Evolutionary conservation across 2,329 filamentous ascomycete species (phyloP).

Genomic region (Beauveria caledonica): DNA sequence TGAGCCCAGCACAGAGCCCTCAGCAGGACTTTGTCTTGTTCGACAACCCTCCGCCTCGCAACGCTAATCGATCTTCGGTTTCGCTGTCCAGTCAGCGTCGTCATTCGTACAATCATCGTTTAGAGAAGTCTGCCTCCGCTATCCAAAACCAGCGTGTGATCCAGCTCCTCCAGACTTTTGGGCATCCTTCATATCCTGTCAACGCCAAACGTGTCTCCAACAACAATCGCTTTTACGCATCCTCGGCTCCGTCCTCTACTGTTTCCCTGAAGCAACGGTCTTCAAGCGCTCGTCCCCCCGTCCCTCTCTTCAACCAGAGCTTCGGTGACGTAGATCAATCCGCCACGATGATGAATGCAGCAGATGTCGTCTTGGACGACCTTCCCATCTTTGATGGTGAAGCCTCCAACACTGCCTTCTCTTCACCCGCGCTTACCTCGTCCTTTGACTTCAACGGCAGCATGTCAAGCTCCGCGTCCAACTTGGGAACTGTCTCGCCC

Average conservation of each 20-base stretch:
- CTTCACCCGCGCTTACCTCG: slow-evolving; percentile 42
- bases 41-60: slow-evolving; percentile 40
- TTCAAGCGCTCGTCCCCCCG: slow-evolving; percentile 52
- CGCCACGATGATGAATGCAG: slow-evolving; percentile 37
- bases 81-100: slow-evolving; percentile 34
- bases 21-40: slow-evolving; percentile 76
- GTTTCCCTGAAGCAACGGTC: slow-evolving; percentile 48
- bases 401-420: slow-evolving; percentile 38
- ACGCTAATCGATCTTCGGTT: slow-evolving; percentile 30
- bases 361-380: slow-evolving; percentile 50
- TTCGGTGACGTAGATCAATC: slow-evolving; percentile 42
- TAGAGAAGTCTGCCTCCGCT: slow-evolving; percentile 29
- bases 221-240: slow-evolving; percentile 57
- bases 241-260: slow-evolving; percentile 55
- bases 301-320: slow-evolving; percentile 61
- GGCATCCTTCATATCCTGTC: slow-evolving; percentile 45
- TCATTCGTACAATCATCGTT: slow-evolving; percentile 40
- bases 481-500: slow-evolving; percentile 70
- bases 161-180: slow-evolving; percentile 51
- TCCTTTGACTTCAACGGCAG: slow-evolving; percentile 43
- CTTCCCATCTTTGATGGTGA: slow-evolving; percentile 49
- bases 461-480: slow-evolving; percentile 41
- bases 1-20: slow-evolving; percentile 36
- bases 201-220: slow-evolving; percentile 52
- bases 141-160: slow-evolving; percentile 52